Conservation (phyloP, 192 early-diverging fungal genomes). For the Coemansia sp. region DNA sequence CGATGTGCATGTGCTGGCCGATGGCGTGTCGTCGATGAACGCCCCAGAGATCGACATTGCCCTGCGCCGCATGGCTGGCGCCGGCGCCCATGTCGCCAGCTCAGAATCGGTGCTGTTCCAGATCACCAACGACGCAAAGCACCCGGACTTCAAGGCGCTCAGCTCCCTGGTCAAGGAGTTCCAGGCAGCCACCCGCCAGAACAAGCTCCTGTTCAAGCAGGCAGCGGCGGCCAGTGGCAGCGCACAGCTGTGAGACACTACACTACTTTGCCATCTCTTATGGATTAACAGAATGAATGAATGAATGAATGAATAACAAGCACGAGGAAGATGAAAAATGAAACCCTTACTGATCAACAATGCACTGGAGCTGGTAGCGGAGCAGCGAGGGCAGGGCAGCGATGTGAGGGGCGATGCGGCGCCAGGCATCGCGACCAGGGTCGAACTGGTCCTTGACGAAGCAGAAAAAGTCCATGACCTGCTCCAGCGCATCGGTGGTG, state of each 20-base stretch:
- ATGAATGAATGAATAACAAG: background rate
- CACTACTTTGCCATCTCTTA: too few species aligned
- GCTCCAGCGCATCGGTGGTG: slow-evolving; percentile 50
- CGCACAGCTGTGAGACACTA: slow-evolving; percentile 21
- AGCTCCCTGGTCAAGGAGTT: slow-evolving; percentile 84
- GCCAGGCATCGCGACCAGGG: slow-evolving; percentile 42
- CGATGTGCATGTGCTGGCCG: slow-evolving; percentile 87
- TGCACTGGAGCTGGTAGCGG: slow-evolving; percentile 46
- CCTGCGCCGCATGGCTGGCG: slow-evolving; percentile 61
- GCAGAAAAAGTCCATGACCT: slow-evolving; percentile 56
- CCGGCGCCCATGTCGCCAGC: slow-evolving; percentile 75
- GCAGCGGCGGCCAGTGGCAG: background rate
- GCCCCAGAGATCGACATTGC: slow-evolving; percentile 82
- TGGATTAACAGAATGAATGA: too few species aligned
- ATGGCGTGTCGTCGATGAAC: slow-evolving; percentile 90
- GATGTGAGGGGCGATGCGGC: slow-evolving; percentile 47
- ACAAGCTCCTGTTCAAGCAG: slow-evolving; percentile 60
- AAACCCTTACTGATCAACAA: slow-evolving; percentile 35
- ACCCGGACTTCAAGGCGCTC: slow-evolving; percentile 76
- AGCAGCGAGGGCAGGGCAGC: slow-evolving; percentile 37
- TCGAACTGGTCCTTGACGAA: slow-evolving; percentile 55
- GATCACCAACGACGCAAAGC: slow-evolving; percentile 60
- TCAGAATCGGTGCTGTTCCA: slow-evolving; percentile 79
- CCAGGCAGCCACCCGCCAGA: slow-evolving; percentile 63
- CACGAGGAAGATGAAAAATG: background rate